phyloP scores from a whole-genome alignment of 2,329 filamentous ascomycete genomes.

The Pezicula radicicola region DNA sequence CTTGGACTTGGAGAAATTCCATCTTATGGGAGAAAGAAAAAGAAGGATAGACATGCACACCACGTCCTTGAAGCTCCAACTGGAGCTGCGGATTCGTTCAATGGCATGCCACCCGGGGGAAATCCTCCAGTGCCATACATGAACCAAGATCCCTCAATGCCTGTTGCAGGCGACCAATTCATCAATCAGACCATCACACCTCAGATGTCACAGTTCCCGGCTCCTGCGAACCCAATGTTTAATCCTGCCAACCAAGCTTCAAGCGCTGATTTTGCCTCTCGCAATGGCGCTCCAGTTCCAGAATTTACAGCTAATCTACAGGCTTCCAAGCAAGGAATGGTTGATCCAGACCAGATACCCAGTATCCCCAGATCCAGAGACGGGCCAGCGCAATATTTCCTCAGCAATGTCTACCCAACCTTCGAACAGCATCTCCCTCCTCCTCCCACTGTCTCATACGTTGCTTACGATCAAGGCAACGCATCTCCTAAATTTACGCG shows the following conservation, averaged over 20 bases:
- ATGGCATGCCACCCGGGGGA: conserved; percentile 60
- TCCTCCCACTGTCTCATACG: conserved; percentile 82
- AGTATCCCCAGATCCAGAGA: conserved; percentile 87
- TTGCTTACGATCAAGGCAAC: conserved; percentile 95
- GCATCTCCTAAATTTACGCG: conserved; percentile 92
- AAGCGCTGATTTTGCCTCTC: conserved; percentile 44
- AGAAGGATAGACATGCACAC: conserved; percentile 93
- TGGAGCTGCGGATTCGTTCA: conserved; percentile 66
- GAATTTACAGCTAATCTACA: conserved; percentile 43
- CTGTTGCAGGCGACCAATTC: conserved; percentile 42
- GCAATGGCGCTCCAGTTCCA: conserved; percentile 32
- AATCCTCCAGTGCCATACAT: conserved; percentile 55
- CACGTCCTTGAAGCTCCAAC: conserved; percentile 76
- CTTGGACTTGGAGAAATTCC: conserved; percentile 61
- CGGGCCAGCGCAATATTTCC: conserved; percentile 75
- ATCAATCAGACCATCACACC: conserved; percentile 42
- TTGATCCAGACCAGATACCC: conserved; percentile 90
- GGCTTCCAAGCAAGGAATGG: conserved; percentile 66
- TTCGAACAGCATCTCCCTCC: conserved; percentile 93
- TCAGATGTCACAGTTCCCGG: conserved; percentile 57
- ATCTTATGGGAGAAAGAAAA: conserved; percentile 62
- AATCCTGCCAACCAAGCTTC: conserved; percentile 37
- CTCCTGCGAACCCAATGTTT: conserved; percentile 51
- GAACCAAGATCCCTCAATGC: conserved; percentile 47
- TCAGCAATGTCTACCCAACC: conserved; percentile 86